Evolutionary conservation across 1,284 basidiomycete genomes (phyloP), one percentile per base, ranked within the genome.

Genomic region (Puccinia triticina): DNA sequence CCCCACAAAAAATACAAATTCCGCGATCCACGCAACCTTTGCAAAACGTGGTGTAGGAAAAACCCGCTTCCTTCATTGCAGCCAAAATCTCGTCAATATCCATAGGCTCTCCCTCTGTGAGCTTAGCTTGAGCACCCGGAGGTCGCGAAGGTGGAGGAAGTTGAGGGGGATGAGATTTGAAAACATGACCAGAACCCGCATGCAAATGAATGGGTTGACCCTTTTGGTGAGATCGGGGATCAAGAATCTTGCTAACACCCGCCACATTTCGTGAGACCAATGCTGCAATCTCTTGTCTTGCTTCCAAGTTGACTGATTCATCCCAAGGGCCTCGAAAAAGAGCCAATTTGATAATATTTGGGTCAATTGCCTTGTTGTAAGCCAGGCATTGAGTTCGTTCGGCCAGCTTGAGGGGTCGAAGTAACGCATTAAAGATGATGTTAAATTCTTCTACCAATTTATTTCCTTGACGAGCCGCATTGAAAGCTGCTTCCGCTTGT

Each of bases 391-490:
- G 12, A 75, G 1, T 10, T 75, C 73, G 43, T n/a, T n/a, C n/a
- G n/a, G n/a, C n/a, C 73, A 75, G 1, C 18, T 29, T 57, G 34
- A 16, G 16, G 26, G 57, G 50, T 16, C 7, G 5, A 29, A 55
- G 5, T 2, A 74, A 37, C 4, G 50, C 18, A n/a, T 57, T 74
- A 34, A 74, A 74, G 14, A 34, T 5, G 14, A 55, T 37, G 29
- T 75, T 57, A 11, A 57, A 75, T 75, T 75, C n/a, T 29, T 61
- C 34, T 16, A 75, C 59, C 2, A 34, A 34, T 16, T 43, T 37
- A 16, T 57, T 40, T 1, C 40, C 53, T 59, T 75, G 48, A 5
- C 23, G 2, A 4, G 23, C 7, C 14, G 23, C 14, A 12, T 50
- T 21, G 21, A n/a, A n/a, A 57, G 32, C 8, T 16, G 11, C n/a